Evolutionary conservation across 2,329 filamentous ascomycete species (phyloP), one percentile per base, ranked within the genome.

Genomic region (Monosporascus sp.): DNA sequence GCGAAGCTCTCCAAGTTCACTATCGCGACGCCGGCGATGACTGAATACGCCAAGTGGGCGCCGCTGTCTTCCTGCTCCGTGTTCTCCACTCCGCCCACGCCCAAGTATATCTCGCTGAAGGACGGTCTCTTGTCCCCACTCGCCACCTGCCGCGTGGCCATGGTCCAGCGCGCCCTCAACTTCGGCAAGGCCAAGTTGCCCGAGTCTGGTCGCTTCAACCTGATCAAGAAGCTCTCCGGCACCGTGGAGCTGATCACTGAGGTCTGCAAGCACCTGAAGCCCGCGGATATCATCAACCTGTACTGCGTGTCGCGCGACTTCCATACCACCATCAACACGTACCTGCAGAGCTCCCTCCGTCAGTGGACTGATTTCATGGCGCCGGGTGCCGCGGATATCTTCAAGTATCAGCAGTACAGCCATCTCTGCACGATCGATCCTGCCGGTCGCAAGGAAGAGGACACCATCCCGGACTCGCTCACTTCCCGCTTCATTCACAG

Each of bases 271-370:
- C 68, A 72, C 51, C 69, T 83, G 18, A 62, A 65, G 15, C 59
- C 77, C 3, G 62, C 71, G 8, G 74, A 76, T 18, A 65, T 85
- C 6, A 66, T 85, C 31, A 72, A 72, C 50, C 69, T 85, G 51
- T 84, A 83, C 65, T 67, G 74, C 53, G 78, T 79, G 52, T 82
- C 78, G 57, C 78, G 74, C 51, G 71, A 75, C 41, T 79, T 82
- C 58, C 75, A 84, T 55, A 68, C 70, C 52, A 69, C 80, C 39
- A 68, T 81, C 57, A 78, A 84, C 60, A 73, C 70, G 54, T 72
- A 78, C 50, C 73, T 78, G 59, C 37, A 47, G n/a, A 46, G 35
- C 22, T 54, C 38, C 31, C 47, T 52, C 45, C 6, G 3, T 3
- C 6, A 6, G 11, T 58, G 54, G 57, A 43, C 39, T 7, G 6